Evolutionary conservation across 495 filamentous ascomycete genomes (phyloP).

Genomic region (Xylaria castorea): DNA sequence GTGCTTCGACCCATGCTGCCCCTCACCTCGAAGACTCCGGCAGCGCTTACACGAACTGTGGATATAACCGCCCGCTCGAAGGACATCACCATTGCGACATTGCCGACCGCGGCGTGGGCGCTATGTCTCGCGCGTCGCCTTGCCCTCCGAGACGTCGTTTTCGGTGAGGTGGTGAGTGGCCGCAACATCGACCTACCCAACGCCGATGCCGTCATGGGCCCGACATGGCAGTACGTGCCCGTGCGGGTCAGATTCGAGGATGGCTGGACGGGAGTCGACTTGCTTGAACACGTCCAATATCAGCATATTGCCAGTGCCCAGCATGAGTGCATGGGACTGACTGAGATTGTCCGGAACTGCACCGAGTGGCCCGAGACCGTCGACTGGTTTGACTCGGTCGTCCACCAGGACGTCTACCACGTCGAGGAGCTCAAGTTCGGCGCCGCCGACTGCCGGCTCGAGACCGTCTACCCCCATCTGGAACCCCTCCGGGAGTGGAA

Average conservation of each 20-base stretch:
- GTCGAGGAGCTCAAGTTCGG: slow-evolving; percentile 48
- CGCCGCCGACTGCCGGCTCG: slow-evolving; percentile 39
- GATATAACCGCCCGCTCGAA: slow-evolving; percentile 48
- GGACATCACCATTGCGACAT: slow-evolving; percentile 62
- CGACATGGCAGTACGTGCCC: slow-evolving; percentile 53
- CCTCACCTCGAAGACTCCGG: slow-evolving; percentile 38
- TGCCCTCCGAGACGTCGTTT: slow-evolving; percentile 58
- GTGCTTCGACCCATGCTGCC: slow-evolving; percentile 45
- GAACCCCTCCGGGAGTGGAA: slow-evolving; percentile 56
- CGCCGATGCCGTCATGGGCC: slow-evolving; percentile 54
- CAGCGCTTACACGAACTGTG: slow-evolving; percentile 51
- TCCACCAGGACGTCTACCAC: slow-evolving; percentile 56
- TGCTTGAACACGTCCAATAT: slow-evolving; percentile 44
- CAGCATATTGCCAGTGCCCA: slow-evolving; percentile 47
- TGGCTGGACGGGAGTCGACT: slow-evolving; percentile 37
- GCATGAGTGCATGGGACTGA: slow-evolving; percentile 47
- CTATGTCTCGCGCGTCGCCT: slow-evolving; percentile 62
- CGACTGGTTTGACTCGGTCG: slow-evolving; percentile 52
- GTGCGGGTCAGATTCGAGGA: slow-evolving; percentile 44
- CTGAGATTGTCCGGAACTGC: slow-evolving; percentile 43
- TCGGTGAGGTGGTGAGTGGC: slow-evolving; percentile 67
- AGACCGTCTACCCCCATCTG: slow-evolving; percentile 53
- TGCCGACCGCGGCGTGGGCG: slow-evolving; percentile 70
- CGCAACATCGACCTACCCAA: slow-evolving; percentile 58
- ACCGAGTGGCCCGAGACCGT: slow-evolving; percentile 30